Evolutionary conservation across 2,329 filamentous ascomycete species (phyloP), one percentile per base, ranked within the genome.

Genomic region (Diaporthe humulicola): DNA sequence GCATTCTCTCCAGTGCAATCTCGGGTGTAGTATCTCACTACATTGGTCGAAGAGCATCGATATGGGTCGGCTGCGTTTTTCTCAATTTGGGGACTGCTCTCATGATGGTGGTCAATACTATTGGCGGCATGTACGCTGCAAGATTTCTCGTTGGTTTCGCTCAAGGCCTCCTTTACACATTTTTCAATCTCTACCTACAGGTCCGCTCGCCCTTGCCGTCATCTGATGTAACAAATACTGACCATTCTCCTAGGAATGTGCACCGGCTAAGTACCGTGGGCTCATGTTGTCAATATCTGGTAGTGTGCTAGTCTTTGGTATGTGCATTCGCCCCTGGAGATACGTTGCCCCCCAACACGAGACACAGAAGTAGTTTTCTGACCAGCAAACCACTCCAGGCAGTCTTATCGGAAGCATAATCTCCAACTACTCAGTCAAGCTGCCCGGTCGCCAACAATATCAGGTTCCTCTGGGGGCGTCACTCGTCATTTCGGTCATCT

Each of bases 221-320:
- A 10, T 52, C 14, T 25, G 22, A 17, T 2, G 6, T 3, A 22
- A 40, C 1, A 38, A 2, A 17, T 1, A 2, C n/a, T 67, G 19
- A 67, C 15, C 14, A 14, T 25, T 10, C 10, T n/a, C 2, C 0
- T 22, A 67, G 64, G 64, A 67, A 38, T 67, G 64, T 28, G 30
- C 64, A 36, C 64, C 64, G 22, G 64, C 64, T 36, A 67, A 22
- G 30, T 67, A 67, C 28, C 64, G 64, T 7, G 64, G 64, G 45
- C 45, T 67, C 3, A 33, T 67, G 22, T 67, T 67, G 45, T 67
- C 64, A 12, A 25, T 52, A 67, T 67, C 64, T 38, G 30, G 64
- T 6, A 15, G 19, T 9, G 64, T 48, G 10, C 33, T 67, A 9
- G 22, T 67, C 22, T 38, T 67, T 36, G 64, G 64, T 67, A 52